These are phyloP conservation scores for Daldinia childiae DNA, from an alignment of 495 filamentous ascomycete species.

Conservation along the genomic window DNA sequence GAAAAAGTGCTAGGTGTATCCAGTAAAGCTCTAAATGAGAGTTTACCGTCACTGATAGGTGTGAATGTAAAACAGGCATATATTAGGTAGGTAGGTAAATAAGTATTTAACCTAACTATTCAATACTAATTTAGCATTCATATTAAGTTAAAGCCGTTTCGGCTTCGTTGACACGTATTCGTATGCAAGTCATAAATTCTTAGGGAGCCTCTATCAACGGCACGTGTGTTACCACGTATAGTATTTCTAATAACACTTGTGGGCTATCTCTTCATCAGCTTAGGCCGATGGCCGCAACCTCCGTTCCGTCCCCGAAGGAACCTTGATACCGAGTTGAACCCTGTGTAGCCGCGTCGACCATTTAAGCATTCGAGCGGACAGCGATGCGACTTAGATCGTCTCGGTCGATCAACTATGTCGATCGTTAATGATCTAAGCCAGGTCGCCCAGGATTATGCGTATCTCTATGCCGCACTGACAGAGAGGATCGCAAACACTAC, in stretches of 20 bases:
- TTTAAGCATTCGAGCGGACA: conserved; percentile 34
- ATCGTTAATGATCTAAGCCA: conserved; percentile 31
- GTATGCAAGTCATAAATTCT: not conserved
- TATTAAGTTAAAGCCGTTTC: not conserved
- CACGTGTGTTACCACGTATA: not conserved
- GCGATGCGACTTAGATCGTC: conserved; percentile 36
- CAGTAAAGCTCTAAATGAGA: no score
- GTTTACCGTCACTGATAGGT: not conserved
- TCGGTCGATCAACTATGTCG: conserved; percentile 24
- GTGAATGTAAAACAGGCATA: not conserved
- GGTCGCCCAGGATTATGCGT: conserved; percentile 24
- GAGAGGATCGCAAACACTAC: conserved; percentile 19
- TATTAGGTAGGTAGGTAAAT: not conserved
- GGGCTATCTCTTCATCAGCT: not conserved
- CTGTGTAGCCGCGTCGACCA: conserved; percentile 17
- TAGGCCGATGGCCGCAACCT: not conserved
- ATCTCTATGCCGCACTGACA: conserved; percentile 20
- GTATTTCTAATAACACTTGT: not conserved
- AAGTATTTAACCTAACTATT: not conserved
- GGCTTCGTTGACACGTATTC: conserved; percentile 1
- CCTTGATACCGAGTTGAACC: conserved; percentile 19
- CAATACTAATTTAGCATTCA: not conserved
- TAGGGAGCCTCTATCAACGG: not conserved
- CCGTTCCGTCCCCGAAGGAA: no score
- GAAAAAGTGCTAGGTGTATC: no score